Base-by-base conservation (phyloP, 371 early-diverging fungal species). In the Fennellomyces sp. region DNA sequence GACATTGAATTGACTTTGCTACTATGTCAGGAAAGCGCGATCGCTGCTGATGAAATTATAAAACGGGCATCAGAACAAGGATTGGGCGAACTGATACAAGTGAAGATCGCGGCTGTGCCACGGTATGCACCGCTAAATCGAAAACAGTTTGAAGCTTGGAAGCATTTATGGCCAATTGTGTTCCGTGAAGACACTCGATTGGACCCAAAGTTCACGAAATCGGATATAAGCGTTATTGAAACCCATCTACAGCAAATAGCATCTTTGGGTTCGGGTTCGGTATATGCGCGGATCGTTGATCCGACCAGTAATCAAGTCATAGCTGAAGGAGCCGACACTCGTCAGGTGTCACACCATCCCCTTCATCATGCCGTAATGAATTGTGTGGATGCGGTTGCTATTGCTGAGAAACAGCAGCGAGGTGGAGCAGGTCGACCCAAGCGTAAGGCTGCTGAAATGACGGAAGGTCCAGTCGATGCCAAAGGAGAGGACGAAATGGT, bases 351-450 rank as follows among this genome's bases (percentile, higher is more conserved):
- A 10, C 35, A 54, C 19, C 83, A 88, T 60, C 83, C 86, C 10
- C 64, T 88, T 31, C 74, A 79, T 49, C 88, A 88, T 62, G 85
- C 86, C n/a, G 75, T 83, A 17, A 78, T 88, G 72, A 88, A 86
- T 53, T 81, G 83, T 53, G 71, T 88, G 36, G 74, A 81, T 58
- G 50, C 50, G 1, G 76, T 86, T 12, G 84, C 84, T 33, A 56
- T 50, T 31, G 60, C 53, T 17, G 72, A 74, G 53, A 45, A 45
- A 23, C 21, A 45, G 23, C 45, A 45, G 5, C 50, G 50, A 23
- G 54, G 58, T 25, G 56, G 41, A 0, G 55, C 30, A 33, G 65
- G 70, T 25, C 56, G 73, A 56, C 64, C 62, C 29, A 75, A 75
- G 35, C 58, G 71, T 25, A 63, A 61, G 41, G 54, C 57, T 30